A percentile compares a stretch with the other conserved stretches of the same genome.
Evolutionary conservation across 805 yeast species (phyloP).

Genomic region (Wickerhamomyces ciferrii): DNA sequence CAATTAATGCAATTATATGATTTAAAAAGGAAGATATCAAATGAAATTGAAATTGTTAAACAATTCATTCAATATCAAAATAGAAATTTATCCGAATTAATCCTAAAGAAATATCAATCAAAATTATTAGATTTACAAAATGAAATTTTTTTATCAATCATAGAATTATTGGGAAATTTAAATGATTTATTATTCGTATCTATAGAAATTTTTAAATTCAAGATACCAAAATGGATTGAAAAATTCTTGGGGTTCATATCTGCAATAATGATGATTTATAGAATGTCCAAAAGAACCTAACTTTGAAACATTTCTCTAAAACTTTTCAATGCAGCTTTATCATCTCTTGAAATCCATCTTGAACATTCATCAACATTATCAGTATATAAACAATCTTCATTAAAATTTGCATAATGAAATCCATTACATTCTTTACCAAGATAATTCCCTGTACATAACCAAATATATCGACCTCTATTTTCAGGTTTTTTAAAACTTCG

Average conservation of each 20-base stretch:
- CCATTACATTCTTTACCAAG: slow-evolving; percentile 40
- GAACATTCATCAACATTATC: slow-evolving; percentile 29
- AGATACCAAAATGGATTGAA: slow-evolving; percentile 7
- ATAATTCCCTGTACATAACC: slow-evolving; percentile 55
- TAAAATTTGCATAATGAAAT: slow-evolving; percentile 46
- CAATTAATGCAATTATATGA: slow-evolving; percentile 3
- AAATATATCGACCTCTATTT: slow-evolving; percentile 53
- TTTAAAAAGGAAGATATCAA: slow-evolving; percentile 2
- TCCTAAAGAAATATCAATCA: slow-evolving; percentile 7
- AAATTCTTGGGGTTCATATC: slow-evolving; percentile 9
- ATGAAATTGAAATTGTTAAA: slow-evolving; percentile 2
- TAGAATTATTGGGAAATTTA: slow-evolving; percentile 10
- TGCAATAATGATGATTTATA: slow-evolving; percentile 14
- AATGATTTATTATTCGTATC: slow-evolving; percentile 14
- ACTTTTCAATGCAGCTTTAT: slow-evolving; percentile 21
- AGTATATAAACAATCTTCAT: slow-evolving; percentile 27
- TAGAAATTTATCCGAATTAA: slow-evolving; percentile 4
- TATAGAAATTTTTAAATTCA: slow-evolving; percentile 11
- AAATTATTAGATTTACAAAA: slow-evolving; percentile 7
- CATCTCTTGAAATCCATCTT: slow-evolving; percentile 42
- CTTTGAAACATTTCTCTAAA: slow-evolving; percentile 6
- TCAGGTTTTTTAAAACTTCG: slow-evolving; percentile 43
- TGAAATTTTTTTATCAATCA: slow-evolving; percentile 1
- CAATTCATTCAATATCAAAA: not conserved
- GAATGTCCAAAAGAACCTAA: slow-evolving; percentile 7